Evolutionary conservation across 495 filamentous ascomycete genomes (phyloP), one percentile per base, ranked within the genome.

Genomic region (Lophiostoma macrostomum): DNA sequence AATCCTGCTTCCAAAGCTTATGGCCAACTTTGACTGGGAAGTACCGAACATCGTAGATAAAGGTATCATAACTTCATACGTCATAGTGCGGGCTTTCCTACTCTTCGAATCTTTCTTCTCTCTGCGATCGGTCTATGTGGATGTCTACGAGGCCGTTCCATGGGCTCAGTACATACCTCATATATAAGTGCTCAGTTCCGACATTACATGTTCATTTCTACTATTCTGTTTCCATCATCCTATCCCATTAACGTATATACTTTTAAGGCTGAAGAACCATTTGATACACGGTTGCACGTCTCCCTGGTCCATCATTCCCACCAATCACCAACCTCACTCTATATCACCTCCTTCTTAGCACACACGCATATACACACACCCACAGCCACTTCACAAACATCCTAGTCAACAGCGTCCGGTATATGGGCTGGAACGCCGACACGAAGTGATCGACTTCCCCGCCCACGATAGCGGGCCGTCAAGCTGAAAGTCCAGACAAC

Each of bases 381-480:
- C 58, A 65, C 50, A 53, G 62, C 41, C 52, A 58, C 30, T 58
- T 65, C 38, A 16, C 38, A 7, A 50, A 50, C 34, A 58, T 65
- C 35, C 38, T 65, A 20, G 58, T 39, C 23, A 51, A 58, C 32
- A 55, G 60, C 7, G 50, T 30, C 28, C 70, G 63, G 45, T 79
- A 75, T 67, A 57, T 62, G 18, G 74, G 74, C 42, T 81, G 74
- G 67, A 71, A 77, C 60, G 75, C 73, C 2, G 71, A 60, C 43
- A 72, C 69, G 57, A 69, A 69, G 29, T 58, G 45, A 43, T 32
- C 42, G 8, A 54, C 10, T 22, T 49, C 58, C 0, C 38, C 50
- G 16, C 80, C 79, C 22, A 70, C 70, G 5, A 71, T 74, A 28
- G 74, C 79, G 57, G 80, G 73, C 52, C 85, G 81, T 80, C 68